Conservation (phyloP, 2,329 filamentous ascomycete species). For the Aspergillus versicolor region DNA sequence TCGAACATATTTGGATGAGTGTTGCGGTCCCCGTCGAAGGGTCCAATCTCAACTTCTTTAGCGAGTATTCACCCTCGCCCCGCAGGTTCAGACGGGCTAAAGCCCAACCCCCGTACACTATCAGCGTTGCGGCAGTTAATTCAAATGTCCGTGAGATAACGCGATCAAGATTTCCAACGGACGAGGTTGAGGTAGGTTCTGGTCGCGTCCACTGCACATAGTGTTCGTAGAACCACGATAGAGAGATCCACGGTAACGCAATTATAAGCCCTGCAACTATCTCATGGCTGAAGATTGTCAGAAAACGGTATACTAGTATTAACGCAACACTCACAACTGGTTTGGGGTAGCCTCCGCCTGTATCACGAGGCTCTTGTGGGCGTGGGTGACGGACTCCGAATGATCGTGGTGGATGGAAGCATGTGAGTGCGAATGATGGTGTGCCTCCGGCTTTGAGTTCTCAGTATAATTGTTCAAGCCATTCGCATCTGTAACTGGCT, state of each 20-base stretch:
- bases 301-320: background rate
- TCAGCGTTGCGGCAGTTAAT: constrained; percentile 32
- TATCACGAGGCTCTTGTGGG: background rate
- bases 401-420: constrained; percentile 27
- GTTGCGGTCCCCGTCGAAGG: constrained; percentile 19
- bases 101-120: constrained; percentile 31
- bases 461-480: constrained; percentile 28
- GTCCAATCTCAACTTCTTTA: constrained; percentile 21
- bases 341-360: background rate
- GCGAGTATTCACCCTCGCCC: constrained; percentile 1
- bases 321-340: background rate
- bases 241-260: constrained; percentile 35
- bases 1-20: constrained; percentile 37
- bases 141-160: constrained; percentile 24
- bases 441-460: constrained; percentile 23
- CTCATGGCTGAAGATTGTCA: constrained; percentile 39
- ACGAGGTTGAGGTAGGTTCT: constrained; percentile 3
- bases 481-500: constrained; percentile 16
- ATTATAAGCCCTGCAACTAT: constrained; percentile 50
- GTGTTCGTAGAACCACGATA: constrained; percentile 37
- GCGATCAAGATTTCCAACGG: constrained; percentile 19
- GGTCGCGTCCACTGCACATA: constrained; percentile 20
- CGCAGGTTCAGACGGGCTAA: constrained; percentile 19
- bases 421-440: constrained; percentile 41
- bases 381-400: constrained; percentile 14